Evolutionary conservation across 2,329 filamentous ascomycete genomes (phyloP).

Genomic region (Colletotrichum sp.): DNA sequence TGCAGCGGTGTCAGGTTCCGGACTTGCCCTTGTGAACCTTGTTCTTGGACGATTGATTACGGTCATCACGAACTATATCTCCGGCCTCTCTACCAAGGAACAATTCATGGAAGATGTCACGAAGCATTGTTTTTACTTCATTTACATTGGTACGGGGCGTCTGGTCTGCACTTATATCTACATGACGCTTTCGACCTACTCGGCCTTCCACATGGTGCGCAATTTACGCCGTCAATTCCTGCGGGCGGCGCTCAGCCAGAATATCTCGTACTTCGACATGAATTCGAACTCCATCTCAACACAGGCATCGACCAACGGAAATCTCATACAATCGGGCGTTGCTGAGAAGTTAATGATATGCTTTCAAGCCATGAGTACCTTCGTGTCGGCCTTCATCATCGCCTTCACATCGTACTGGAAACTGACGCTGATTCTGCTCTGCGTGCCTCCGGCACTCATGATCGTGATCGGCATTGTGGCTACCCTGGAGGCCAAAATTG

Average conservation of each 20-base stretch:
- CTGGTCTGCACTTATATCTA: neutral
- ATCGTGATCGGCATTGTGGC: slow-evolving; percentile 23
- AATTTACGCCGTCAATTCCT: neutral
- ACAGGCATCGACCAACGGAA: slow-evolving; percentile 47
- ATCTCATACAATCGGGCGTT: slow-evolving; percentile 43
- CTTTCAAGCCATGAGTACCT: slow-evolving; percentile 40
- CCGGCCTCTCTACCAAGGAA: slow-evolving; percentile 23
- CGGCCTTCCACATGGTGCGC: neutral
- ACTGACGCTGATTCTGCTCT: slow-evolving; percentile 40
- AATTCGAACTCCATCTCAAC: slow-evolving; percentile 42
- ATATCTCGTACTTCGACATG: neutral
- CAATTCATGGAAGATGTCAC: slow-evolving; percentile 23
- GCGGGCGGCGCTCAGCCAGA: neutral
- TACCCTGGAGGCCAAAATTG: slow-evolving; percentile 26
- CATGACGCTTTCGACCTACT: neutral
- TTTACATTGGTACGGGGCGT: neutral
- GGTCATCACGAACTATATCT: slow-evolving; percentile 33
- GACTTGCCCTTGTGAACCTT: slow-evolving; percentile 38
- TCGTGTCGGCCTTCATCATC: slow-evolving; percentile 41
- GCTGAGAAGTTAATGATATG: slow-evolving; percentile 42
- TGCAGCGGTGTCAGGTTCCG: slow-evolving; percentile 38
- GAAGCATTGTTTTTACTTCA: neutral
- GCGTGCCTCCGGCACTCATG: neutral
- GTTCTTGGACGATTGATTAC: slow-evolving; percentile 40
- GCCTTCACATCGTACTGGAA: slow-evolving; percentile 46